These are phyloP conservation scores for Xerophyta viscosa DNA, from an alignment of 106 monocot species.

Conservation along the genomic window DNA sequence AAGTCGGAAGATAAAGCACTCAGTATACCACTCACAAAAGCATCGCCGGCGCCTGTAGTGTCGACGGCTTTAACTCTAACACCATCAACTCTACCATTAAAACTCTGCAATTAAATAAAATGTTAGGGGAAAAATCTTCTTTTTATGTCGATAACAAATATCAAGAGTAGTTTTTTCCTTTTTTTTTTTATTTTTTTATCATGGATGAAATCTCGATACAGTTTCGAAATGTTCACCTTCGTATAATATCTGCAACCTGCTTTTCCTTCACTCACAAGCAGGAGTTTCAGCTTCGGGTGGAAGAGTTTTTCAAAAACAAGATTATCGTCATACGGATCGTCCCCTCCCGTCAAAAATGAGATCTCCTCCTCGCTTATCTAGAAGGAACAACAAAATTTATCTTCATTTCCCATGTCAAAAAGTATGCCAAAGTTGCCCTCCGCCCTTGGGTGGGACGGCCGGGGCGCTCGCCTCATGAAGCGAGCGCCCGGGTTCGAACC, in stretches of 20 bases:
- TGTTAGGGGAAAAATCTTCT: no score
- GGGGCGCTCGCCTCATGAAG: no score
- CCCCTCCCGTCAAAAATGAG: conserved; percentile 35
- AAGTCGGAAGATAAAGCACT: conserved; percentile 16
- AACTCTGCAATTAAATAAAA: conserved; percentile 14
- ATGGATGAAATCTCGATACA: no score
- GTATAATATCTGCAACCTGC: conserved; percentile 55
- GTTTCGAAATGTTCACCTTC: no score
- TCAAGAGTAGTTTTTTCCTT: no score
- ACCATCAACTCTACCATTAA: conserved; percentile 28
- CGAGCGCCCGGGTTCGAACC: no score
- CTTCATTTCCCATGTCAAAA: no score
- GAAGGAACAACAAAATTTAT: not conserved
- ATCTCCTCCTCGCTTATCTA: conserved; percentile 47
- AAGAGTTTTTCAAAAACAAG: conserved; percentile 31
- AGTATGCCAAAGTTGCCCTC: not conserved
- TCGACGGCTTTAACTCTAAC: conserved; percentile 28
- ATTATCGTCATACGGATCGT: conserved; percentile 25
- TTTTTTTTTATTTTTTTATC: no score
- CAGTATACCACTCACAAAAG: conserved; percentile 33
- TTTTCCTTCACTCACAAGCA: conserved; percentile 38
- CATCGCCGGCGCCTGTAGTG: conserved; percentile 53
- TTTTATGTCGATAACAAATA: no score
- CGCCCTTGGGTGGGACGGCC: no score
- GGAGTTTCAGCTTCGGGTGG: conserved; percentile 33